Evolutionary conservation across 2,329 filamentous ascomycete species (phyloP).

Genomic region (Botrytis tulipae): DNA sequence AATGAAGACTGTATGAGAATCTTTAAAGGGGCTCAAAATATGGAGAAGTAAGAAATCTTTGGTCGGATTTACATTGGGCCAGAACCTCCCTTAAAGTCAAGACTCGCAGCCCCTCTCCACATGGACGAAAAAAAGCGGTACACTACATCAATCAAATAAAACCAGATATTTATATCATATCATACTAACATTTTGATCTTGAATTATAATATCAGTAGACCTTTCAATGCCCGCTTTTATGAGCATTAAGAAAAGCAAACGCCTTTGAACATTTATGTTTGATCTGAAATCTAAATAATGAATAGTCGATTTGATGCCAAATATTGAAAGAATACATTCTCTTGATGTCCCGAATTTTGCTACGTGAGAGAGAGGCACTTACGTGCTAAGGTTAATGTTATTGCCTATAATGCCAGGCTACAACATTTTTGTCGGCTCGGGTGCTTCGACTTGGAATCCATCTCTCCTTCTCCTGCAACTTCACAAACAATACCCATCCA

Average conservation of each 20-base stretch:
- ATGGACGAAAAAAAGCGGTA: background rate
- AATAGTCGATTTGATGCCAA: background rate
- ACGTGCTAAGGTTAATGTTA: background rate
- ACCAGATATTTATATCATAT: background rate
- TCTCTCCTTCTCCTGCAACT: background rate
- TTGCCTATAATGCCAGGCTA: slow-evolving; percentile 5
- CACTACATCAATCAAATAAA: background rate
- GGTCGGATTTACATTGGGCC: background rate
- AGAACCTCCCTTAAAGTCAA: background rate
- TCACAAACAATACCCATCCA: background rate
- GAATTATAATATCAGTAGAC: background rate
- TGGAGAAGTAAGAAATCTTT: background rate
- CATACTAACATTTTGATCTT: background rate
- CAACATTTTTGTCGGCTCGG: background rate
- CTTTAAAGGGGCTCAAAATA: background rate
- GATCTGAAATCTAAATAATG: background rate
- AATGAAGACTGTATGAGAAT: background rate
- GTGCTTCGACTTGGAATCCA: background rate
- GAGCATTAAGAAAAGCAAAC: background rate
- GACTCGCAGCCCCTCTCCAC: background rate
- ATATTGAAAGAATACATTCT: background rate
- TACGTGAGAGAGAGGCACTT: background rate
- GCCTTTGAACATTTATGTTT: background rate
- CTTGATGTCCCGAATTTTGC: background rate
- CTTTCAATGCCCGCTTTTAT: background rate